Percentiles rank a stretch among this genome's conserved stretches.
Evolutionary conservation across 2,329 filamentous ascomycete species (phyloP).

Genomic region (Phyllosticta citribraziliensis): DNA sequence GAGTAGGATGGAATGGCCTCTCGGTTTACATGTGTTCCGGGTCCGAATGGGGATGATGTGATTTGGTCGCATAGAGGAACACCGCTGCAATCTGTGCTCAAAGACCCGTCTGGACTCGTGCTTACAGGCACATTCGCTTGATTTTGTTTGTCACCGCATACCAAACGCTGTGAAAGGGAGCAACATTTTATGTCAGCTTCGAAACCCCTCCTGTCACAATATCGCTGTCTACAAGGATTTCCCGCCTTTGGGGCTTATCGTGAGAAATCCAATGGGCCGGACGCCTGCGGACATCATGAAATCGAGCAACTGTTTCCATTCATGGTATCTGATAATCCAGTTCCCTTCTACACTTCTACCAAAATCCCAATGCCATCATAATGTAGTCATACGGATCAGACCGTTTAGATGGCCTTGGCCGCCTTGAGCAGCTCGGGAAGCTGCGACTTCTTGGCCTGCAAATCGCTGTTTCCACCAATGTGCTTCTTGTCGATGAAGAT

Average conservation of each 20-base stretch:
- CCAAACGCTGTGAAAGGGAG: no score
- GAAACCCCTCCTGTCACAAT: no score
- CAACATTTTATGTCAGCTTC: no score
- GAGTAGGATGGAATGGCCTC: neutral
- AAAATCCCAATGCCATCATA: slow-evolving; percentile 62
- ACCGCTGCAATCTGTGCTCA: neutral
- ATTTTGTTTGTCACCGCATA: neutral
- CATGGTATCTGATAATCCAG: slow-evolving; percentile 40
- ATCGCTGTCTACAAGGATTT: no score
- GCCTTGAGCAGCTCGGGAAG: slow-evolving; percentile 55
- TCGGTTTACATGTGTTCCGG: neutral
- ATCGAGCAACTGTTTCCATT: neutral
- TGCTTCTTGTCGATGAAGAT: slow-evolving; percentile 86
- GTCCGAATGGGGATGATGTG: neutral
- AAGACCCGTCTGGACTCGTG: neutral
- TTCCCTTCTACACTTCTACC: slow-evolving; percentile 63
- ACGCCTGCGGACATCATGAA: neutral
- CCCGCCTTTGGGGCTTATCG: neutral
- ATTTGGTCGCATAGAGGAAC: neutral
- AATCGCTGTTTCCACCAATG: slow-evolving; percentile 91
- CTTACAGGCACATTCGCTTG: neutral
- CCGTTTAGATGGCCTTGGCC: slow-evolving; percentile 51
- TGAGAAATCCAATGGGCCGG: neutral
- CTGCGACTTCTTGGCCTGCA: slow-evolving; percentile 57
- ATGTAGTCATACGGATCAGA: neutral